Evolutionary conservation across 2,329 filamentous ascomycete species (phyloP).

Genomic region (Trichoderma atrobrunneum): DNA sequence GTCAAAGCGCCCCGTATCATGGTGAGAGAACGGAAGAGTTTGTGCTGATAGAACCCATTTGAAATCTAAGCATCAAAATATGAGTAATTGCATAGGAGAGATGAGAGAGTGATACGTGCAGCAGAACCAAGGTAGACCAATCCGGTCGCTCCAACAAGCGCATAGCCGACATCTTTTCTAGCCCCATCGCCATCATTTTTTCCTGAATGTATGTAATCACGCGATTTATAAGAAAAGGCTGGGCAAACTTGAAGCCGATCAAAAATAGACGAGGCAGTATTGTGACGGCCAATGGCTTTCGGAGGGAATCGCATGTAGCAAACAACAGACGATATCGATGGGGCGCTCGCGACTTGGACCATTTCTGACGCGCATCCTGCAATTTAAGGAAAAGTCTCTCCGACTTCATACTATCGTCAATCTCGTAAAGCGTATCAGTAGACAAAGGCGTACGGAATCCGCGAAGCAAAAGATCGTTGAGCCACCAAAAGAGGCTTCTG

Average conservation of each 20-base stretch:
- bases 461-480: slow-evolving; percentile 30
- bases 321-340: slow-evolving; percentile 17
- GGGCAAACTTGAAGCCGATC: slow-evolving; percentile 30
- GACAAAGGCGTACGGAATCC: slow-evolving; percentile 24
- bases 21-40: slow-evolving; percentile 23
- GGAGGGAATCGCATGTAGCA: slow-evolving; percentile 3
- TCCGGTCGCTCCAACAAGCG: slow-evolving; percentile 22
- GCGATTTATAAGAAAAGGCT: slow-evolving; percentile 30
- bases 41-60: slow-evolving; percentile 22
- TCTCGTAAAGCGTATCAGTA: slow-evolving; percentile 16
- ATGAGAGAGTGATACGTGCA: neutral
- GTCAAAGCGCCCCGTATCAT: slow-evolving; percentile 26
- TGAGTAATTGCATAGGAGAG: neutral
- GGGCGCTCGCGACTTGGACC: neutral
- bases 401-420: slow-evolving; percentile 22
- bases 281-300: slow-evolving; percentile 19
- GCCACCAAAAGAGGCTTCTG: slow-evolving; percentile 35
- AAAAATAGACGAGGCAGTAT: slow-evolving; percentile 29
- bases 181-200: neutral
- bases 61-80: neutral
- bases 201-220: neutral
- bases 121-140: slow-evolving; percentile 26
- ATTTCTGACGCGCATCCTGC: slow-evolving; percentile 6
- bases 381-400: slow-evolving; percentile 16
- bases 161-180: slow-evolving; percentile 15